Conservation (phyloP, 352 stramenopile genomes). For the Thalassiosira ordinaria region DNA sequence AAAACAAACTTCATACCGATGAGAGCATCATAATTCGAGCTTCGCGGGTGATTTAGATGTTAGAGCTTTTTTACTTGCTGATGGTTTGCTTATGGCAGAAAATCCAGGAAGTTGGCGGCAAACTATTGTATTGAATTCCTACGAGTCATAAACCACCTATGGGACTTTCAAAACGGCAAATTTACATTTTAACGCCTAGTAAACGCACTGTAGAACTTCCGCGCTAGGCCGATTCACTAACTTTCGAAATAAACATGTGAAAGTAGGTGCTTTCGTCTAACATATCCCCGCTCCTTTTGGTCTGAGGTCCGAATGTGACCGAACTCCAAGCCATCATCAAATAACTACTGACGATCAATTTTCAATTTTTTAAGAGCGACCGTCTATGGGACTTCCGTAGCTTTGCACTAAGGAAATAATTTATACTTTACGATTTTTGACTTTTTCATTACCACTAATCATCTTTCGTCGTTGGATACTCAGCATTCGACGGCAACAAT, state of each 20-base stretch:
- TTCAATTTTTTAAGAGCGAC: neutral
- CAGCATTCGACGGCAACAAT: too few relatives aligned
- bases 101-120: too few relatives aligned
- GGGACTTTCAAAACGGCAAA: neutral
- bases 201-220: neutral
- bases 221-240: neutral
- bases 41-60: too few relatives aligned
- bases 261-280: neutral
- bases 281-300: neutral
- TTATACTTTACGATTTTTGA: neutral
- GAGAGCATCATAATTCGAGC: too few relatives aligned
- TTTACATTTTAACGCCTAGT: neutral
- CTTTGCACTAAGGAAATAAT: conserved; percentile 1
- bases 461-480: too few relatives aligned
- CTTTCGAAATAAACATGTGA: neutral
- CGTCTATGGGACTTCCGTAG: neutral
- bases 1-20: too few relatives aligned
- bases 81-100: too few relatives aligned
- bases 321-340: neutral
- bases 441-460: neutral
- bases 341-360: neutral
- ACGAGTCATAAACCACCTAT: neutral
- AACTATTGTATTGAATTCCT: too few relatives aligned
- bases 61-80: too few relatives aligned
- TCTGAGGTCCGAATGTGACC: neutral